Base-by-base conservation (phyloP, 306 rosid genomes). In the Mimosa pudica region DNA sequence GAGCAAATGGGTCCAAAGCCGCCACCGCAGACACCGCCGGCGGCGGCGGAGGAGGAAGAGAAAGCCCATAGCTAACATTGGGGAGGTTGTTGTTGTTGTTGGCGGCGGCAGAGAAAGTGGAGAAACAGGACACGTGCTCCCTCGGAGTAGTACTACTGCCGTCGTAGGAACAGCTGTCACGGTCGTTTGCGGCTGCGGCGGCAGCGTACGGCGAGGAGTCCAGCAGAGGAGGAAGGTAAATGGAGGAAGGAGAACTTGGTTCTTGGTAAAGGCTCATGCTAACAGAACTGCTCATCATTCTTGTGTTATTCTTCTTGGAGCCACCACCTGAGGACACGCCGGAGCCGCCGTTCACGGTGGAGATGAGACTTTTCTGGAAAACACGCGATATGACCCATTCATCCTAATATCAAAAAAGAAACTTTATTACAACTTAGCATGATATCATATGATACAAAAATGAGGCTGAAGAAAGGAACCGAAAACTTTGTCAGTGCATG, bases 71-170 rank as follows among this genome's bases (percentile, higher is more conserved):
- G 62, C 77, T 75, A 6, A 79, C 82, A 74, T 78, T 86, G 71
- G 0, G 13, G 79, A 41, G 76, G 80, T 17, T 54, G 20, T 17
- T 54, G 20, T 32, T 36, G 16, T 80, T 71, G 18, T 74, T 55
- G 5, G 81, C 67, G 14, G 77, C 52, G 57, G 85, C 82, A 44
- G 80, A 75, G 33, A 77, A 70, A 80, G 96, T 96, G 99, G 99
- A 96, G 99, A 96, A 96, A 93, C 99, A 96, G 98, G 99, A 89
- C 99, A 96, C 98, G 99, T 96, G 99, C 99, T 93, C 97, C 77
- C 77, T 96, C 16, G 86, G 64, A 36, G 52, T 54, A 18, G 79
- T 87, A 85, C 83, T 85, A 60, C 71, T 87, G 82, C 85, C 81
- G 44, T 86, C 89, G 55, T 72, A 87, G 24, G 92, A 84, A 75